Evolutionary conservation across 1,139 yeast genomes (phyloP).

Genomic region (Sugiyamaella xylanicola): DNA sequence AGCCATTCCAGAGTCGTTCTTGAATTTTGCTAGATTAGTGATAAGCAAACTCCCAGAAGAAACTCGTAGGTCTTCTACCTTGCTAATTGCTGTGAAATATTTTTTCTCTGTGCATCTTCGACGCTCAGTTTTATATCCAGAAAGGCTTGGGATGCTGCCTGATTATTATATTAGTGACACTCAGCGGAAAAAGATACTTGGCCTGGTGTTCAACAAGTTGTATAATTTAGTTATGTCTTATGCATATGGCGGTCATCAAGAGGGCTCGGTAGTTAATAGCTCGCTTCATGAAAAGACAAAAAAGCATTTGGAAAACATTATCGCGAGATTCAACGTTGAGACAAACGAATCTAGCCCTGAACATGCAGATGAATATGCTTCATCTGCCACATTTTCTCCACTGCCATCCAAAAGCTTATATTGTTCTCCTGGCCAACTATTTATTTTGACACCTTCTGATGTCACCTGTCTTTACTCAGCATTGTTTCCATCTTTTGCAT

Average conservation of each 20-base stretch:
- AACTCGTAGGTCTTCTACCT: constrained; percentile 26
- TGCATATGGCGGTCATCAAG: constrained; percentile 26
- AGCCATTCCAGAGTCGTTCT: constrained; percentile 32
- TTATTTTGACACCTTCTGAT: constrained; percentile 41
- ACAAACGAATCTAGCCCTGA: constrained; percentile 6
- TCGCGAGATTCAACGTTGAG: constrained; percentile 17
- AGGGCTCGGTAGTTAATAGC: constrained; percentile 19
- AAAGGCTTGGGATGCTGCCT: constrained; percentile 33
- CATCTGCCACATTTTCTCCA: constrained; percentile 9
- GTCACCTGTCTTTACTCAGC: constrained; percentile 37
- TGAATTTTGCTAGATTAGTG: constrained; percentile 30
- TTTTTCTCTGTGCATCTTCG: constrained; percentile 33
- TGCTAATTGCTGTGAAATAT: constrained; percentile 32
- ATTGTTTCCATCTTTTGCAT: constrained; percentile 34
- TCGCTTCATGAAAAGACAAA: constrained; percentile 20
- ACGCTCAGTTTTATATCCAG: constrained; percentile 33
- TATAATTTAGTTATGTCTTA: constrained; percentile 25
- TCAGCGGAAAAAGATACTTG: constrained; percentile 34
- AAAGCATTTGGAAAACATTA: constrained; percentile 20
- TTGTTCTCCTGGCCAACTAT: constrained; percentile 34
- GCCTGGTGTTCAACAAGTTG: constrained; percentile 30
- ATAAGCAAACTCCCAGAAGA: constrained; percentile 29
- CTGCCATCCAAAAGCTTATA: constrained; percentile 19
- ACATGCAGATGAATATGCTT: not conserved
- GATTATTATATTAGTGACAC: constrained; percentile 33